Evolutionary conservation across 2,329 filamentous ascomycete species (phyloP).

Genomic region (Stachybotrys chlorohalonatus): DNA sequence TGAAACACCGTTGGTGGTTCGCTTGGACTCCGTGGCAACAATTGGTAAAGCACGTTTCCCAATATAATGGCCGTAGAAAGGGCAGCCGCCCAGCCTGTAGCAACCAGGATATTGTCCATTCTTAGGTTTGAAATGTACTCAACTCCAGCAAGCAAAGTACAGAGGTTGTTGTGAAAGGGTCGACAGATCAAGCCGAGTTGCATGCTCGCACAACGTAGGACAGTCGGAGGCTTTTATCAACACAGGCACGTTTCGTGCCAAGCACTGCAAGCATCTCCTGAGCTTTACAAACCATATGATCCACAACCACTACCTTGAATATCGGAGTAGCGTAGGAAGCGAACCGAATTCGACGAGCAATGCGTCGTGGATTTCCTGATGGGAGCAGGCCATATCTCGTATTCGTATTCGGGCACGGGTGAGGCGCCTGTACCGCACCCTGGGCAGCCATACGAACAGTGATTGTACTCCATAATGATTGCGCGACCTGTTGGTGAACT

Average conservation of each 20-base stretch:
- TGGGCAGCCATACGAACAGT: no score
- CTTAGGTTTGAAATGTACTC: neutral
- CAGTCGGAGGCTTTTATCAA: no score
- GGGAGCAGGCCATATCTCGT: neutral
- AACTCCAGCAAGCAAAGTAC: neutral
- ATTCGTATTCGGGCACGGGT: neutral
- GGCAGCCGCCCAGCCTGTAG: neutral
- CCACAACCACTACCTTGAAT: no score
- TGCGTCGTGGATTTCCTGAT: neutral
- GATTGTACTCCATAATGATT: no score
- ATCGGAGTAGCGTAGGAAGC: no score
- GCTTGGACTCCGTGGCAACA: conserved; percentile 25
- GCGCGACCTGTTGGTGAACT: no score
- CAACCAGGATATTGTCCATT: neutral
- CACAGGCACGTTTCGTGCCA: no score
- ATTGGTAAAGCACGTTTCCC: conserved; percentile 9
- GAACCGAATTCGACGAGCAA: no score
- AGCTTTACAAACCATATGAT: no score
- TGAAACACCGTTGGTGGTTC: conserved; percentile 50
- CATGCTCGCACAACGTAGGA: neutral
- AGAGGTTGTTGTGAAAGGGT: neutral
- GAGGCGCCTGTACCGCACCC: no score
- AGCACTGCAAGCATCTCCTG: no score
- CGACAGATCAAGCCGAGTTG: neutral
- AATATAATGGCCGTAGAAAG: neutral